phyloP scores from a whole-genome alignment of 2,329 filamentous ascomycete genomes.

The Apiospora rasikravindrae region DNA sequence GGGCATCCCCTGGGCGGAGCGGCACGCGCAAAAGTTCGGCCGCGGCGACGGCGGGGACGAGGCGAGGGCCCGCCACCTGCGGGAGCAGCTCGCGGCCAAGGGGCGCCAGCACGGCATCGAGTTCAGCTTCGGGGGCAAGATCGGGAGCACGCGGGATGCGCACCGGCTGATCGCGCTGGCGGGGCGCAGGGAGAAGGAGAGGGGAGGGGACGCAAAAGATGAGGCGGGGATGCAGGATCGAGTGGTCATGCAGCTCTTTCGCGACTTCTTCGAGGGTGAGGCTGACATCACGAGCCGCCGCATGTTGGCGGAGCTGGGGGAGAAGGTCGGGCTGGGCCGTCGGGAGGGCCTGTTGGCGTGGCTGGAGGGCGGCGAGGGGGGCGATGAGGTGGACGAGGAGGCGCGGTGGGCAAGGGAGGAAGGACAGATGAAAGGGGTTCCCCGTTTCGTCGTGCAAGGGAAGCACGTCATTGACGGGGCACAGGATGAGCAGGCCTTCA shows the following conservation, averaged over 20 bases:
- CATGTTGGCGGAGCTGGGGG: slow-evolving; percentile 51
- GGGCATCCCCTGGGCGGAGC: slow-evolving; percentile 52
- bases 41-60: slow-evolving; percentile 46
- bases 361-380: slow-evolving; percentile 47
- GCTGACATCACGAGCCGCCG: slow-evolving; percentile 60
- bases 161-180: slow-evolving; percentile 78
- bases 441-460: slow-evolving; percentile 70
- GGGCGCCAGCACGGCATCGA: slow-evolving; percentile 62
- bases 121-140: slow-evolving; percentile 74
- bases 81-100: neutral
- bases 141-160: slow-evolving; percentile 80
- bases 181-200: slow-evolving; percentile 40
- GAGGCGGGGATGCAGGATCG: slow-evolving; percentile 53
- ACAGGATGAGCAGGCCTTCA: slow-evolving; percentile 66
- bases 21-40: slow-evolving; percentile 68
- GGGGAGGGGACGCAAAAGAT: neutral
- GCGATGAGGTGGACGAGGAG: slow-evolving; percentile 54
- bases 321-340: slow-evolving; percentile 54
- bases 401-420: slow-evolving; percentile 55
- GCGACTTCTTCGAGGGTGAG: slow-evolving; percentile 62
- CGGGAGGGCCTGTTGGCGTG: slow-evolving; percentile 47
- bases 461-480: slow-evolving; percentile 68
- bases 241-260: slow-evolving; percentile 65
- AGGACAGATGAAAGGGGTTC: slow-evolving; percentile 54
- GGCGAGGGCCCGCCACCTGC: slow-evolving; percentile 51